Evolutionary conservation across 2,329 filamentous ascomycete species (phyloP).

Genomic region (Sclerotinia nivalis): DNA sequence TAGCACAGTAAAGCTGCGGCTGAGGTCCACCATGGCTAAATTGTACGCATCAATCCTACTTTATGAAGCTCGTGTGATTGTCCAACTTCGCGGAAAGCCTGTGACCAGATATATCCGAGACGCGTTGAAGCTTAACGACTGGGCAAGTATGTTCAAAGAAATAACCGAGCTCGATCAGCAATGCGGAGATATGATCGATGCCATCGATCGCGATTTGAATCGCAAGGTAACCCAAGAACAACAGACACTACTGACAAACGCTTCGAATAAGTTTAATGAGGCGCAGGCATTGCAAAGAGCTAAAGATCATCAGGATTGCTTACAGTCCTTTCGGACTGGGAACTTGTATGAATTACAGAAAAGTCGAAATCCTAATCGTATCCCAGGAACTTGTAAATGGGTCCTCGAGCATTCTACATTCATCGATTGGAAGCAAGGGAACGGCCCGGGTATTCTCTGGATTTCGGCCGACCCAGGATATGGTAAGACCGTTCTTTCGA

Average conservation of each 20-base stretch:
- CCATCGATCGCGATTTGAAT: background rate
- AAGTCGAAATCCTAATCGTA: background rate
- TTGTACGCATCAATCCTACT: background rate
- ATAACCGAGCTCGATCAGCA: background rate
- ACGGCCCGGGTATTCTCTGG: background rate
- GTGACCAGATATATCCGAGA: background rate
- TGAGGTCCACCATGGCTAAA: background rate
- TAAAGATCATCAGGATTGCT: background rate
- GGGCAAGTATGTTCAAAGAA: background rate
- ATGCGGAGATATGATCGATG: background rate
- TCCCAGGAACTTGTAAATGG: slow-evolving; percentile 5
- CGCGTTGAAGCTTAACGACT: background rate
- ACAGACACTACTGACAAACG: background rate
- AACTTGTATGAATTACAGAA: background rate
- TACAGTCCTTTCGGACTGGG: background rate
- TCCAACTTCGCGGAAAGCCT: background rate
- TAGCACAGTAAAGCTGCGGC: background rate
- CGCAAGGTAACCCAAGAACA: background rate
- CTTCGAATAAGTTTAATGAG: accelerated
- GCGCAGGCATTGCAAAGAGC: background rate
- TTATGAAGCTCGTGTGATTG: background rate
- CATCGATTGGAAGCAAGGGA: background rate
- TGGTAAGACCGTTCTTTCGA: background rate
- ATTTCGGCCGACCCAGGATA: slow-evolving; percentile 4
- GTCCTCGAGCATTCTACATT: background rate